Base-by-base conservation (phyloP, 169 alveolate species). In the Eimeria nieschulzi region DNA sequence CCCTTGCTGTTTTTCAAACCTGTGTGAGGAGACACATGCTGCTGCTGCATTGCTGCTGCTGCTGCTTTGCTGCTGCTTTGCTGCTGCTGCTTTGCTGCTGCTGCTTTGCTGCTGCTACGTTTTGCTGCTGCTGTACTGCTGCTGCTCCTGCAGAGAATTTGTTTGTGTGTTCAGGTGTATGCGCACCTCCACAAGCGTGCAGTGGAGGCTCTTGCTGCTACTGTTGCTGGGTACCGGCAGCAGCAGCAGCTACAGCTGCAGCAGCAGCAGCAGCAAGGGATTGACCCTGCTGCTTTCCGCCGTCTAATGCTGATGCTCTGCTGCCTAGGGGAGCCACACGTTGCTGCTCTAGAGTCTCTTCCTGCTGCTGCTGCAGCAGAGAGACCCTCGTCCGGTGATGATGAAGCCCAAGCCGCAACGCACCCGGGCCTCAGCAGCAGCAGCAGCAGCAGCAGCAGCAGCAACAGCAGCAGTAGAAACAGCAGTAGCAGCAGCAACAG, bases 281-380 rank as follows among this genome's bases (percentile, higher is more conserved):
- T 78, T 54, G 87, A 78, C 15, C 87, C 87, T 78, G 87, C 87
- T 78, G 70, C 87, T 3, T 78, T 78, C 33, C 15, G 87, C 5
- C 54, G 26, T 5, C 87, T 78, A 23, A 78, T 78, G 87, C 72
- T 78, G 87, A 78, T 78, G 87, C 72, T 78, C 8, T 78, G 87
- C 87, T 78, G 87, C 87, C 21, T 78, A 23, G 87, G 87, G 46
- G 87, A 78, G 54, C 87, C 87, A 8, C 87, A 78, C 54, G 71
- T 78, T 78, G 87, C 87, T 55, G 53, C 87, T 21, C 56, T 78
- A 7, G 87, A 78, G 56, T 78, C 87, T 19, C n/a, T 53, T n/a
- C 87, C 87, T 54, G 73, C 72, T 39, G 56, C 53, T 54, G 87
- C 87, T 54, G 87, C 72, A 56, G 39, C 87, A 17, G 46, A 63